phyloP scores from a whole-genome alignment of 1,139 yeast genomes.

The Schwanniomyces etchellsii region DNA sequence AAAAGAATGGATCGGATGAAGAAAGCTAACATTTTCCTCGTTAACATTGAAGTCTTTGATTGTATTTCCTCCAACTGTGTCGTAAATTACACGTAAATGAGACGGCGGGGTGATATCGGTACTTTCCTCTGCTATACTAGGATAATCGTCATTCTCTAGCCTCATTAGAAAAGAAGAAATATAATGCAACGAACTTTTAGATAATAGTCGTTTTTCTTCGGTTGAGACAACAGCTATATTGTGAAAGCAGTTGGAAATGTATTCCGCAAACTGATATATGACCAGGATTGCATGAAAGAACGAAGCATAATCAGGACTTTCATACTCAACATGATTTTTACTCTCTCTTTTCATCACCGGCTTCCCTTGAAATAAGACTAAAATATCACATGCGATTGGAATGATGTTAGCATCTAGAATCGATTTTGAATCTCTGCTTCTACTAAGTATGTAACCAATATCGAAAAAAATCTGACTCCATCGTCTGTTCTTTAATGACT shows the following conservation, averaged over 20 bases:
- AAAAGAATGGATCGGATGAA: constrained; percentile 78
- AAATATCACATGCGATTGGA: constrained; percentile 55
- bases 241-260: constrained; percentile 45
- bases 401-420: constrained; percentile 29
- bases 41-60: constrained; percentile 22
- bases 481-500: constrained; percentile 65
- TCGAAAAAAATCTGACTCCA: constrained; percentile 87
- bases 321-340: constrained; percentile 85
- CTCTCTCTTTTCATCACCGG: constrained; percentile 73
- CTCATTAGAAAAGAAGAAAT: constrained; percentile 25
- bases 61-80: constrained; percentile 17
- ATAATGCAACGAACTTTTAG: constrained; percentile 26
- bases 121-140: constrained; percentile 10
- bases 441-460: constrained; percentile 67
- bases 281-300: constrained; percentile 75
- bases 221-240: constrained; percentile 17
- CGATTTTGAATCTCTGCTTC: constrained; percentile 52
- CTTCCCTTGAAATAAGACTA: constrained; percentile 72
- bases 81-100: constrained; percentile 14
- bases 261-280: constrained; percentile 58
- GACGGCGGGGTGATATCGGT: constrained; percentile 19
- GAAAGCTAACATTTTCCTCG: constrained; percentile 55
- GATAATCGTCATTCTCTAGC: constrained; percentile 25
- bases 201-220: constrained; percentile 13
- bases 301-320: constrained; percentile 78